Base-by-base conservation (phyloP, 768 basidiomycete genomes). In the Obba rivulosa region DNA sequence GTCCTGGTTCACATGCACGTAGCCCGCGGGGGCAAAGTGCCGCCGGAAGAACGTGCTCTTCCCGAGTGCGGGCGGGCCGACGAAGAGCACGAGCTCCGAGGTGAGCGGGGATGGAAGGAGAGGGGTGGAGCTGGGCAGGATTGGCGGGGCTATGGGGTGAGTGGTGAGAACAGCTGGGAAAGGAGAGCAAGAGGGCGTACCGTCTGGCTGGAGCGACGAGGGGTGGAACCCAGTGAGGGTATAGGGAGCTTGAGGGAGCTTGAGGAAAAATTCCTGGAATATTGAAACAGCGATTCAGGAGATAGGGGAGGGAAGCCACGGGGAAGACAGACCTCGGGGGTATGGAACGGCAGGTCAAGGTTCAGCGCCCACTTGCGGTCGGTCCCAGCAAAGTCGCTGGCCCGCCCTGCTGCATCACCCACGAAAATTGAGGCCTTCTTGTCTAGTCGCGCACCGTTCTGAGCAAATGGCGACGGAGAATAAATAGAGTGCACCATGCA, bases 301-400 rank as follows among this genome's bases (percentile, higher is more conserved):
- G 34, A 48, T n/a, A 23, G 25, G n/a, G 23, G n/a, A 9, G 13
- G n/a, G 8, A 20, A 23, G 41, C 22, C 18, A 48, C 37, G 34
- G 16, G 31, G 22, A 57, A n/a, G 5, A 42, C 66, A 21, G 52
- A 90, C 91, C 72, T 96, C 93, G 16, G 93, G 93, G 0, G 92
- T 94, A 42, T 75, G 73, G 62, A 95, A 96, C 9, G 69, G 69
- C 2, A 96, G 61, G 0, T 73, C 85, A 8, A 85, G 61, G 55
- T 94, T 95, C 2, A 82, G 62, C 0, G 93, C 91, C 74, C 84
- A 90, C 66, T 94, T 91, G 38, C 85, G 75, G 64, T 96, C 93
- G 0, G 85, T 87, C 51, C 83, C 81, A 7, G 85, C 77, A 61
- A 87, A 89, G 67, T 96, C 93, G 22, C 67, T 65, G 39, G 73